Percentiles rank a stretch among this genome's conserved stretches.
phyloP scores from a whole-genome alignment of 1,139 yeast species.

The Candida albicans region DNA sequence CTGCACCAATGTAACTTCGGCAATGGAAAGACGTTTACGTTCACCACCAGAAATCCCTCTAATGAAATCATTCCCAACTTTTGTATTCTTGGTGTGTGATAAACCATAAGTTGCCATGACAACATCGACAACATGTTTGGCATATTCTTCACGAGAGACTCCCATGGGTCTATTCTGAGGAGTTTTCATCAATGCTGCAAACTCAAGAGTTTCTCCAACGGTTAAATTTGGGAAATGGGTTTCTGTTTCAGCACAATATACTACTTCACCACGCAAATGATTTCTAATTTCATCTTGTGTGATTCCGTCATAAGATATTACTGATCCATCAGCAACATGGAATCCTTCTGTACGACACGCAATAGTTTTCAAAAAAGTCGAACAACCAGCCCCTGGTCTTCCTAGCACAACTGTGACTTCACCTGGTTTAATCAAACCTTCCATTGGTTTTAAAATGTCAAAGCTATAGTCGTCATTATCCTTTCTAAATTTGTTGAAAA shows the following conservation, averaged over 20 bases:
- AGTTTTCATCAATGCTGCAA: slow-evolving; percentile 43
- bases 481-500: slow-evolving; percentile 28
- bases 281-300: slow-evolving; percentile 26
- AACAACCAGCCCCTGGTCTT: slow-evolving; percentile 65
- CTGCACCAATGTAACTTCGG: slow-evolving; percentile 41
- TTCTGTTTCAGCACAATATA: slow-evolving; percentile 55
- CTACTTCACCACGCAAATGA: slow-evolving; percentile 52
- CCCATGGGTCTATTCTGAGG: slow-evolving; percentile 40
- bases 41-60: slow-evolving; percentile 48
- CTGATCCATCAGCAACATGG: slow-evolving; percentile 52
- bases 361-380: slow-evolving; percentile 71
- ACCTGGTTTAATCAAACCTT: slow-evolving; percentile 52
- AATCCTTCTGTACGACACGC: slow-evolving; percentile 75
- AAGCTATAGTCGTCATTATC: slow-evolving; percentile 23
- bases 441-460: slow-evolving; percentile 38
- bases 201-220: slow-evolving; percentile 51
- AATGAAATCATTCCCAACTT: slow-evolving; percentile 31
- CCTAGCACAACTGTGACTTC: slow-evolving; percentile 64
- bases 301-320: slow-evolving; percentile 35
- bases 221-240: slow-evolving; percentile 55
- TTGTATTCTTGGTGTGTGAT: slow-evolving; percentile 21
- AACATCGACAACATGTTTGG: slow-evolving; percentile 28
- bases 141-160: slow-evolving; percentile 38
- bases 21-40: slow-evolving; percentile 45
- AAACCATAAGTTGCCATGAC: slow-evolving; percentile 22